These are phyloP conservation scores for Schizosaccharomyces lindneri DNA, from an alignment of 805 yeast genomes.

Conservation along the genomic window DNA sequence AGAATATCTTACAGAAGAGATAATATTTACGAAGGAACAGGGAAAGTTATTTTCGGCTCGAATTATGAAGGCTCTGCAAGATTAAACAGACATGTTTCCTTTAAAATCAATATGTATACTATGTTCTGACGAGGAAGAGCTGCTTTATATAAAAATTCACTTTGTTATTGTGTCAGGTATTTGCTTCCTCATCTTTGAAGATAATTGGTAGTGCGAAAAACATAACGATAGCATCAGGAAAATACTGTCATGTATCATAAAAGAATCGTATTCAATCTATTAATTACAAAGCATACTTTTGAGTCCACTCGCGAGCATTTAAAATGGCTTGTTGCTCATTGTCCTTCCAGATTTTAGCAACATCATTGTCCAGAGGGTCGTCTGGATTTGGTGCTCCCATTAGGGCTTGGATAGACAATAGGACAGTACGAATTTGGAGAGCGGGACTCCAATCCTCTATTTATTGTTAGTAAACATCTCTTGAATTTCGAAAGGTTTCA, in stretches of 20 bases:
- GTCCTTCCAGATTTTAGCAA: constrained; percentile 87
- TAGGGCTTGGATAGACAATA: constrained; percentile 76
- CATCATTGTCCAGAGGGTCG: constrained; percentile 94
- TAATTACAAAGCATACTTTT: constrained; percentile 23
- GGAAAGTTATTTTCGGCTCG: neutral
- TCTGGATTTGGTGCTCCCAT: constrained; percentile 94
- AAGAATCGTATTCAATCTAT: neutral
- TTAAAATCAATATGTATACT: too few relatives aligned
- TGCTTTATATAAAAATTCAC: too few relatives aligned
- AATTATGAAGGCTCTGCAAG: neutral
- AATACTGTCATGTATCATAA: neutral
- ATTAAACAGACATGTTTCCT: neutral
- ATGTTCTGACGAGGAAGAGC: too few relatives aligned
- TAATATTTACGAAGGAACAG: neutral
- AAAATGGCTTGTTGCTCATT: constrained; percentile 56
- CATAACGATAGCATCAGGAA: too few relatives aligned
- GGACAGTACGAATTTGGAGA: constrained; percentile 73
- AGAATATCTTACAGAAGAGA: neutral
- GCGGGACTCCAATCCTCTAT: constrained; percentile 91
- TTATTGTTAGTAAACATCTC: neutral
- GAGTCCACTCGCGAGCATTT: constrained; percentile 43
- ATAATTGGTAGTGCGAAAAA: too few relatives aligned
- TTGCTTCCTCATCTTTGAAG: too few relatives aligned
- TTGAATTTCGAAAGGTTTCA: too few relatives aligned
- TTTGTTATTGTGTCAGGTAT: too few relatives aligned